Conservation (phyloP, 495 filamentous ascomycete species). For the Darksidea phi region DNA sequence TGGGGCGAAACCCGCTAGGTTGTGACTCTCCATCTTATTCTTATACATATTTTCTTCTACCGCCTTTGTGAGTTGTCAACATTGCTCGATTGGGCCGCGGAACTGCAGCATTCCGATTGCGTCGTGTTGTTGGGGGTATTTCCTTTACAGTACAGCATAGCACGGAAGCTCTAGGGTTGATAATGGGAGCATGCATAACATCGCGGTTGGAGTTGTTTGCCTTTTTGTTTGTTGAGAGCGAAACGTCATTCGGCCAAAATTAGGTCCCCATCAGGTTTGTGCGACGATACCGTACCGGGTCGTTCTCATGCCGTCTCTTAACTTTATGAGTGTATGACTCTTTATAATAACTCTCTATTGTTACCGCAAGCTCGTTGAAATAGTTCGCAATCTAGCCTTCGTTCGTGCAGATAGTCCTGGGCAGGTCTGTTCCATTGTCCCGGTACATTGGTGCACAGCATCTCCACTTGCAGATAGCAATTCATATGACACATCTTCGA, state of each 20-base stretch:
- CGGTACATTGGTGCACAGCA: background rate
- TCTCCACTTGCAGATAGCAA: background rate
- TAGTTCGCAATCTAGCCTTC: background rate
- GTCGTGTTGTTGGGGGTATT: slow-evolving; percentile 2
- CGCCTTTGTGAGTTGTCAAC: slow-evolving; percentile 19
- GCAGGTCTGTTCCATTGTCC: background rate
- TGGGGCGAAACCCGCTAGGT: background rate
- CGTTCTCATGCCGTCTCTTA: background rate
- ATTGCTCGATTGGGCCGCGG: slow-evolving; percentile 3
- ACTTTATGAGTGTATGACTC: slow-evolving; percentile 7
- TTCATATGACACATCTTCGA: background rate
- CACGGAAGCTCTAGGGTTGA: slow-evolving; percentile 22
- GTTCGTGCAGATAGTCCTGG: background rate
- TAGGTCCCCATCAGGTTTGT: background rate
- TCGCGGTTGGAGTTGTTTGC: slow-evolving; percentile 21
- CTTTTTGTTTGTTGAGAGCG: slow-evolving; percentile 5
- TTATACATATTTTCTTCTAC: slow-evolving; percentile 28
- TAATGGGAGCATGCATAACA: slow-evolving; percentile 16
- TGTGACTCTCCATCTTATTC: slow-evolving; percentile 21
- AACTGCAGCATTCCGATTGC: slow-evolving; percentile 4
- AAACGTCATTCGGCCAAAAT: background rate
- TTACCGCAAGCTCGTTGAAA: background rate
- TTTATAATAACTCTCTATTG: slow-evolving; percentile 19
- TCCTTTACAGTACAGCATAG: slow-evolving; percentile 15
- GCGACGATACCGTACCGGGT: background rate